phyloP scores from a whole-genome alignment of 2,329 filamentous ascomycete genomes.

The Sarocladium kiliense region DNA sequence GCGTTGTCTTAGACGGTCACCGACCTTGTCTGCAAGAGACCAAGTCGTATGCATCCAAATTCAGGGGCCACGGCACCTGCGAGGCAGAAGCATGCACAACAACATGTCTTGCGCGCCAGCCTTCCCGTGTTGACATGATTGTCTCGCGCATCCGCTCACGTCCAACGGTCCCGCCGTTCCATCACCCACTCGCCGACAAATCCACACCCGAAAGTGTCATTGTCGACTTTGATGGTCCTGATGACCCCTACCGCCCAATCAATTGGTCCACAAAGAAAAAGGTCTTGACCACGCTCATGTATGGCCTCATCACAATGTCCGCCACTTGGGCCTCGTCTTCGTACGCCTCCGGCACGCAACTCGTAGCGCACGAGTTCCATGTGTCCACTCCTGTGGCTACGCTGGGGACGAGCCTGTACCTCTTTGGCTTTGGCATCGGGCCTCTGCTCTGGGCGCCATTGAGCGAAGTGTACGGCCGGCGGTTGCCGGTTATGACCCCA shows the following conservation, averaged over 20 bases:
- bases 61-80: too few species aligned
- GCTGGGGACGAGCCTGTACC: constrained; percentile 63
- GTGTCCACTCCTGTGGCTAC: constrained; percentile 47
- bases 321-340: constrained; percentile 35
- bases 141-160: too few species aligned
- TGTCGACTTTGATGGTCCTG: constrained; percentile 41
- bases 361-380: constrained; percentile 57
- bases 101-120: too few species aligned
- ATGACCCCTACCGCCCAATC: constrained; percentile 42
- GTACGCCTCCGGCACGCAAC: constrained; percentile 61
- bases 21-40: too few species aligned
- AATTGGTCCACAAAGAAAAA: constrained; percentile 48
- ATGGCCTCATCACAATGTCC: constrained; percentile 1
- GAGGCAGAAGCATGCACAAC: too few species aligned
- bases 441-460: constrained; percentile 54
- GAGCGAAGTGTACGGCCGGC: constrained; percentile 54
- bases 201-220: too few species aligned
- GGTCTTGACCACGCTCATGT: constrained; percentile 37
- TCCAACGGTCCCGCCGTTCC: too few species aligned
- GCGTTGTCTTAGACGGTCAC: too few species aligned
- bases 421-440: constrained; percentile 58
- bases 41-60: too few species aligned
- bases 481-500: not conserved
- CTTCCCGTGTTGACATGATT: too few species aligned
- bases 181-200: too few species aligned